phyloP scores from a whole-genome alignment of 371 early-diverging fungal genomes.

The Rhizopus microsporus region DNA sequence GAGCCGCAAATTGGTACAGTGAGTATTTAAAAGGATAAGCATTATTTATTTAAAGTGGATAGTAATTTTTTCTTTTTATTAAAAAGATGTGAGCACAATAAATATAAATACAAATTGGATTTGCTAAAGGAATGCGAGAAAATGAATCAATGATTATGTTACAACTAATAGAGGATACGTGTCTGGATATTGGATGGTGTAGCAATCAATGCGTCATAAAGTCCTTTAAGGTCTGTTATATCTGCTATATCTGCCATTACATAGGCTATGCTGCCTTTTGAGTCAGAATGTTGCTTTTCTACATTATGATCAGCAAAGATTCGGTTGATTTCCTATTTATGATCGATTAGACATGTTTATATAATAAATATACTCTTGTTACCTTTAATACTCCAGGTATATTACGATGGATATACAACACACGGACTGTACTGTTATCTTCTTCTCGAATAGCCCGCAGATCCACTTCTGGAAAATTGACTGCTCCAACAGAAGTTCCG shows the following conservation, averaged over 20 bases:
- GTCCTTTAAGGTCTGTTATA: slow-evolving; percentile 67
- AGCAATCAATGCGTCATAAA: slow-evolving; percentile 67
- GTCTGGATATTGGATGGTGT: slow-evolving; percentile 81
- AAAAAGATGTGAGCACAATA: too few species aligned
- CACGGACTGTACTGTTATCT: slow-evolving; percentile 75
- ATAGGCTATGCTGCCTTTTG: slow-evolving; percentile 90
- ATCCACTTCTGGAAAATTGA: slow-evolving; percentile 96
- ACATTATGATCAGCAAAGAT: slow-evolving; percentile 93
- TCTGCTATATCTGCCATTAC: slow-evolving; percentile 91
- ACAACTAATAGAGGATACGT: slow-evolving; percentile 70
- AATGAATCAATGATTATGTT: too few species aligned
- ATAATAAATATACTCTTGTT: slow-evolving; percentile 9
- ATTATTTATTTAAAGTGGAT: too few species aligned
- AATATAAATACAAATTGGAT: too few species aligned
- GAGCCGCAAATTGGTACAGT: too few species aligned
- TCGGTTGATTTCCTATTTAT: slow-evolving; percentile 79
- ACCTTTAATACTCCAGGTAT: slow-evolving; percentile 94
- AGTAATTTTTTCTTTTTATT: too few species aligned
- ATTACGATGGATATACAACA: slow-evolving; percentile 92
- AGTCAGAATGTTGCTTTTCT: slow-evolving; percentile 96
- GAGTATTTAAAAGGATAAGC: too few species aligned
- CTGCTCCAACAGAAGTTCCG: slow-evolving; percentile 87
- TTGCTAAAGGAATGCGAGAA: too few species aligned
- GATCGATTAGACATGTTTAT: slow-evolving; percentile 4
- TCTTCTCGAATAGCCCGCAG: slow-evolving; percentile 74